Evolutionary conservation across 805 yeast species (phyloP), one percentile per base, ranked within the genome.

Genomic region (Suhomyces faveliae): DNA sequence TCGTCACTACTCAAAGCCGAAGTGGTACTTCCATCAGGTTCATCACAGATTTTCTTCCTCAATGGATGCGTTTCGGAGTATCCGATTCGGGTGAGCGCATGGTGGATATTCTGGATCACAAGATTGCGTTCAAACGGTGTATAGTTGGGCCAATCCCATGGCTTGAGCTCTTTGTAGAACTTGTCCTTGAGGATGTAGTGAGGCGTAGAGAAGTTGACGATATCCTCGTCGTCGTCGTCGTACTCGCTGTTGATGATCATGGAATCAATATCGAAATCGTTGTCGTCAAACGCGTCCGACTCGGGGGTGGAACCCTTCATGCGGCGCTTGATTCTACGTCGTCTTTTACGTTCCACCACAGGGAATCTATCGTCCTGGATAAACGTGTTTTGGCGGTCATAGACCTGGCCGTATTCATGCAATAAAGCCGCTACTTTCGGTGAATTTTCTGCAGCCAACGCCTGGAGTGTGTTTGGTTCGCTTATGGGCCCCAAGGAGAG

Each of bases 401-500:
- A 57, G 35, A 55, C 50, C 48, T 61, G 60, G 49, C 72, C 53
- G 35, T 61, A 73, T 47, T 64, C 48, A 56, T 66, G 54, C 45
- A 56, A 45, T 8, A 77, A 53, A 4, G 68, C 55, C 0, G 57
- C 41, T 10, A 56, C 54, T 8, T 68, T 57, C 12, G 67, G 74
- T 4, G 51, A 46, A 17, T 57, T 46, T 23, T 45, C 42, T 20
- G 39, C 35, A 25, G 42, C 42, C 35, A 53, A 42, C 3, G 41
- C 38, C 12, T 53, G 51, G 7, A 63, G 50, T 10, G 79, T 53
- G 1, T 62, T 62, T 2, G 57, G 53, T 1, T 60, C 51, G 0
- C 77, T 57, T 13, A 64, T 59, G 2, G 83, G 81, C 1, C 81
- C 83, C 37, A 79, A 58, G 1, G 84, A 79, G 30, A 79, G 55